Conservation (phyloP, 116 monocot species). For the Phalaenopsis hybrid region DNA sequence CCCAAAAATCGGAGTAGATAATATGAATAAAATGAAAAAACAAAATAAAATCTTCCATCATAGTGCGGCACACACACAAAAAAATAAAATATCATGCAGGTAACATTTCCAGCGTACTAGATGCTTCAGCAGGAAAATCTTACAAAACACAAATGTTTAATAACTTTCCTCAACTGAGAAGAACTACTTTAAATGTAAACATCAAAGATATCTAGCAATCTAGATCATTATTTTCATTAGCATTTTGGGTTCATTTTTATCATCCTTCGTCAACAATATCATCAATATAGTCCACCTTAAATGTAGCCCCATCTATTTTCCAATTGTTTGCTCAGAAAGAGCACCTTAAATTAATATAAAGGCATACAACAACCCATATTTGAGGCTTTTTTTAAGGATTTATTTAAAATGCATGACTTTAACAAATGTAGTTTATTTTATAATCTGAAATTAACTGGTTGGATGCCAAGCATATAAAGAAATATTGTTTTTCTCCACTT, state of each 20-base stretch:
- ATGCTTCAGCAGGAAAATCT: neutral
- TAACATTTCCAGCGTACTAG: neutral
- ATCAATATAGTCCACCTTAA: neutral
- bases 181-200: neutral
- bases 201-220: neutral
- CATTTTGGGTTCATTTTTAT: neutral
- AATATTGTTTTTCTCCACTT: too few species aligned
- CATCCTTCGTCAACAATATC: neutral
- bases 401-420: too few species aligned
- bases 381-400: too few species aligned
- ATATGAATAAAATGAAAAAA: neutral
- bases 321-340: too few species aligned
- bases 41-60: neutral
- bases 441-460: too few species aligned
- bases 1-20: neutral
- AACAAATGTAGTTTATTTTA: too few species aligned
- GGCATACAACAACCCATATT: too few species aligned
- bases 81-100: constrained; percentile 1
- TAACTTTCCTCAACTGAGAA: neutral
- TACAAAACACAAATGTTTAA: neutral
- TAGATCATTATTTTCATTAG: neutral
- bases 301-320: neutral
- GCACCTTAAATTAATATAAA: too few species aligned
- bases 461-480: too few species aligned
- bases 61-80: neutral